Evolutionary conservation across 805 yeast species (phyloP).

Genomic region (Nematodospora valgi): DNA sequence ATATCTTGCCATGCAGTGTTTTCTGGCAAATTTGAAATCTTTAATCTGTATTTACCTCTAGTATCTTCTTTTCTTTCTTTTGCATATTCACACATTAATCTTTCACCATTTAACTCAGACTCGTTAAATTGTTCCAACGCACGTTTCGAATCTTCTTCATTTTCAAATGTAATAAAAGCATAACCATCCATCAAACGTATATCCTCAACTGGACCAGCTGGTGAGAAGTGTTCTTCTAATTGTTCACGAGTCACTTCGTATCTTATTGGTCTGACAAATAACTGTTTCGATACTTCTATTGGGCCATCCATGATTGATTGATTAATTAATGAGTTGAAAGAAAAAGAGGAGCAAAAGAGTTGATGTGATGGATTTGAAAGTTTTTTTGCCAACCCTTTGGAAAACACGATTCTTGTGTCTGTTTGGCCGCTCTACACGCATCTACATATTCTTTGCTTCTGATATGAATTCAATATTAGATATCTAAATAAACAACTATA

Average conservation of each 20-base stretch:
- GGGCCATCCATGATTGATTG: no score
- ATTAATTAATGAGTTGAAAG: no score
- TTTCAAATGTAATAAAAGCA: conserved; percentile 85
- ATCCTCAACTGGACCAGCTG: conserved; percentile 65
- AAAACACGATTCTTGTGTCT: no score
- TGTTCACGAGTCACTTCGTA: conserved; percentile 51
- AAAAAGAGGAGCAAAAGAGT: no score
- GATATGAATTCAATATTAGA: no score
- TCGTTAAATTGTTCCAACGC: conserved; percentile 48
- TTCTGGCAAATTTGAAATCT: conserved; percentile 67
- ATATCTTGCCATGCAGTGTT: conserved; percentile 84
- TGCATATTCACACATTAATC: conserved; percentile 52
- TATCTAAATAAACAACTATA: no score
- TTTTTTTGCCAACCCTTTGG: no score
- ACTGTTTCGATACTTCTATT: conserved; percentile 24
- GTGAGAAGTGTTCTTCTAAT: conserved; percentile 63
- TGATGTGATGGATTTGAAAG: no score
- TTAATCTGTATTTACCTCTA: conserved; percentile 71
- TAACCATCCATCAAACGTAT: conserved; percentile 75
- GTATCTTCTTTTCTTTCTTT: conserved; percentile 55
- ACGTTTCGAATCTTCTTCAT: conserved; percentile 48
- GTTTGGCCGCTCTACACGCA: no score
- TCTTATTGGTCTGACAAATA: conserved; percentile 64
- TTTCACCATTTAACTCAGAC: conserved; percentile 48
- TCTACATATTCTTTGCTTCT: no score